Evolutionary conservation across 352 stramenopile species (phyloP).

Genomic region (Phytophthora hybrid): DNA sequence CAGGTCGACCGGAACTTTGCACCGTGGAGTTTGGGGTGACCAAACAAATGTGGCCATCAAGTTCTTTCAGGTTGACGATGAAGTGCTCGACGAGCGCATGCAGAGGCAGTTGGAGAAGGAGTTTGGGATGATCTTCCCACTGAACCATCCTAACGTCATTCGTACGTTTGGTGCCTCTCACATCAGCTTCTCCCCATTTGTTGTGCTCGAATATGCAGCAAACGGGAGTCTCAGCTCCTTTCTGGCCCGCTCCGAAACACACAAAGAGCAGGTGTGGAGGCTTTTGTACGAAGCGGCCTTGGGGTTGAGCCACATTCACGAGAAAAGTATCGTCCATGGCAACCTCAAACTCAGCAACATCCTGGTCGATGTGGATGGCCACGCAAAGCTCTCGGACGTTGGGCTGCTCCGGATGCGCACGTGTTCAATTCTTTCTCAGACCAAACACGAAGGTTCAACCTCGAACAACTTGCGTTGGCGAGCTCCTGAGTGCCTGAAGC

Average conservation of each 20-base stretch:
- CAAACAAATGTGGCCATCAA: slow-evolving; percentile 42
- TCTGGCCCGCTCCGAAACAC: background rate
- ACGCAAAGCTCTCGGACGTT: slow-evolving; percentile 39
- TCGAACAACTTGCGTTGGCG: slow-evolving; percentile 27
- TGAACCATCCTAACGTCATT: background rate
- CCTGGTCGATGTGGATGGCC: slow-evolving; percentile 17
- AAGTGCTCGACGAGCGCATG: background rate
- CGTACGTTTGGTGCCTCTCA: background rate
- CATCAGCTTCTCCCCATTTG: background rate
- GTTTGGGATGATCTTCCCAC: slow-evolving; percentile 15
- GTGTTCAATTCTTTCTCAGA: background rate
- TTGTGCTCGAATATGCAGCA: background rate
- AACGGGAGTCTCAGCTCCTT: background rate
- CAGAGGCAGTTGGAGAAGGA: slow-evolving; percentile 18
- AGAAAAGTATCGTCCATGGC: slow-evolving; percentile 32
- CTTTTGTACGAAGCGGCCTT: slow-evolving; percentile 24
- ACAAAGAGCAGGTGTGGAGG: background rate
- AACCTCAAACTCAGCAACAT: slow-evolving; percentile 45
- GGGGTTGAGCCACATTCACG: slow-evolving; percentile 35
- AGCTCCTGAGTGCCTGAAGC: slow-evolving; percentile 39
- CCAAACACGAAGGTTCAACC: slow-evolving; percentile 21
- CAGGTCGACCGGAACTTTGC: slow-evolving; percentile 18
- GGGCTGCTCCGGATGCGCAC: slow-evolving; percentile 16
- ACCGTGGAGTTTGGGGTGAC: slow-evolving; percentile 22
- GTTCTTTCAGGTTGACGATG: slow-evolving; percentile 4